phyloP scores from a whole-genome alignment of 1,139 yeast genomes.

The Saccharomyces hybrid region DNA sequence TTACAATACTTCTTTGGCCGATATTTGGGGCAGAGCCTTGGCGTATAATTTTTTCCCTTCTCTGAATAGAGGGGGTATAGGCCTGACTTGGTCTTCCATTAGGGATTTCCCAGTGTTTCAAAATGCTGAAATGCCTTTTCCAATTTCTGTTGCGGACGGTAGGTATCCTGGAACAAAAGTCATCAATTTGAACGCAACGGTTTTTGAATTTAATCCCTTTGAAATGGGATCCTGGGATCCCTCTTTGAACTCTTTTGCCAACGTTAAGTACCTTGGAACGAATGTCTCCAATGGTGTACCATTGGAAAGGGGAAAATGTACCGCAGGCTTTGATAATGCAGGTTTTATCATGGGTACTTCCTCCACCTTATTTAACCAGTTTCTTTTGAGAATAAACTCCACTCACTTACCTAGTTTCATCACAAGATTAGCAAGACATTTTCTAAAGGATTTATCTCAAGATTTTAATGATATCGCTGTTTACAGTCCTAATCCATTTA shows the following conservation, averaged over 20 bases:
- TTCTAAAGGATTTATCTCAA: constrained; percentile 39
- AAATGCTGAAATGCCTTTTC: constrained; percentile 66
- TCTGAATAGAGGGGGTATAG: constrained; percentile 48
- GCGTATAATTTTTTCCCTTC: constrained; percentile 59
- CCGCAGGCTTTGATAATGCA: constrained; percentile 64
- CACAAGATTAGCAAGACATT: constrained; percentile 37
- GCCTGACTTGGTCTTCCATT: constrained; percentile 57
- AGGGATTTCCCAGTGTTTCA: constrained; percentile 35
- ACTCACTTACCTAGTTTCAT: constrained; percentile 42
- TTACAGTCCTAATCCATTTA: constrained; percentile 62
- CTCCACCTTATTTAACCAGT: constrained; percentile 52
- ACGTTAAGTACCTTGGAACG: constrained; percentile 64
- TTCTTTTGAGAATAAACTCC: constrained; percentile 38
- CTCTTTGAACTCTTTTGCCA: constrained; percentile 54
- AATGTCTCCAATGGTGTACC: constrained; percentile 48
- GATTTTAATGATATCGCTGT: constrained; percentile 59
- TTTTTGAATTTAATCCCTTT: constrained; percentile 68
- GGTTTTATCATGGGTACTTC: constrained; percentile 72
- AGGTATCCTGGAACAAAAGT: constrained; percentile 56
- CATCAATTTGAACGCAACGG: constrained; percentile 54
- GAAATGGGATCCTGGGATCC: constrained; percentile 89
- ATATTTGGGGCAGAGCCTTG: constrained; percentile 72
- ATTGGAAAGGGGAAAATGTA: constrained; percentile 34
- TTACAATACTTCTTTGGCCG: constrained; percentile 58
- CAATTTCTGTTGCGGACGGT: constrained; percentile 67